Evolutionary conservation across 78 protist genomes (phyloP).

Genomic region (Dictyostelium intermedium): DNA sequence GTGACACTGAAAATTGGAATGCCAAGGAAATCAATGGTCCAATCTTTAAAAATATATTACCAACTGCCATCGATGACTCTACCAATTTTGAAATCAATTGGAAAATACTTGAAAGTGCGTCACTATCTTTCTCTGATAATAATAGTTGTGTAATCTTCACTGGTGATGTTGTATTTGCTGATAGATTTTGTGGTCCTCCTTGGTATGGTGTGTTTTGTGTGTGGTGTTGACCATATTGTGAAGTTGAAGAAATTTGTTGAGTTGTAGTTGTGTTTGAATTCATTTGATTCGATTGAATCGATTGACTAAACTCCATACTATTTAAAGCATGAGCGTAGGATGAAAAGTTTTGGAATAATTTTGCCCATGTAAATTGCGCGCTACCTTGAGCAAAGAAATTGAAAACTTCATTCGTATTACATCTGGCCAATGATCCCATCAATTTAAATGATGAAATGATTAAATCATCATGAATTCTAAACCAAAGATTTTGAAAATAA

Average conservation of each 20-base stretch:
- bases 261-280: background rate
- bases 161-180: background rate
- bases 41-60: slow-evolving; percentile 3
- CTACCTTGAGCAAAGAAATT: slow-evolving; percentile 33
- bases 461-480: slow-evolving; percentile 14
- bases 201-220: background rate
- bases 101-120: slow-evolving; percentile 26
- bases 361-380: slow-evolving; percentile 46
- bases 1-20: slow-evolving; percentile 3
- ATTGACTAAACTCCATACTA: slow-evolving; percentile 11
- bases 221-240: background rate
- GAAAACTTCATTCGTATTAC: slow-evolving; percentile 47
- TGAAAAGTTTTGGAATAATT: slow-evolving; percentile 10
- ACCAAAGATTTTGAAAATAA: slow-evolving; percentile 15
- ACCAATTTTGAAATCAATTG: slow-evolving; percentile 16
- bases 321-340: background rate
- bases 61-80: slow-evolving; percentile 6
- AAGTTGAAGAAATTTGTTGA: background rate
- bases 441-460: slow-evolving; percentile 41
- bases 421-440: slow-evolving; percentile 38
- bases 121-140: slow-evolving; percentile 14
- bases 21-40: background rate
- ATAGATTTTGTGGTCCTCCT: background rate
- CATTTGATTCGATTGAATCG: background rate
- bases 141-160: background rate